A percentile compares a stretch with the other conserved stretches of the same genome.
Evolutionary conservation across 352 stramenopile species (phyloP).

Genomic region (Pythium phragmiticola): DNA sequence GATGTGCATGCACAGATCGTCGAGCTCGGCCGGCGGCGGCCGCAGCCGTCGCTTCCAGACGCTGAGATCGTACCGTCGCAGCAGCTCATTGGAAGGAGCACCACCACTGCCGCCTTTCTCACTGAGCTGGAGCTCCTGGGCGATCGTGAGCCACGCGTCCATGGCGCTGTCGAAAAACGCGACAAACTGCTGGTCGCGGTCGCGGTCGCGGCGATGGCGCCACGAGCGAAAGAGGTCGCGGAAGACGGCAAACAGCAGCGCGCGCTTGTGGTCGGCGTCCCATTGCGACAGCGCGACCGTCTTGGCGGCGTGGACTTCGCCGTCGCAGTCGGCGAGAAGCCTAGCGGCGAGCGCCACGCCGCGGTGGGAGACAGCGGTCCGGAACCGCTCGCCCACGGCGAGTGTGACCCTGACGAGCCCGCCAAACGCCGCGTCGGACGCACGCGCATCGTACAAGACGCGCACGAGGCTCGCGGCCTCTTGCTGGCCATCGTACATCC

Average conservation of each 20-base stretch:
- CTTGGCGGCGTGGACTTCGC: slow-evolving; percentile 34
- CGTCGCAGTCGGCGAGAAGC: slow-evolving; percentile 36
- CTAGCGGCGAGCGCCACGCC: slow-evolving; percentile 44
- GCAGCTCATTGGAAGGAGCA: slow-evolving; percentile 20
- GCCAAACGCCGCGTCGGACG: slow-evolving; percentile 59
- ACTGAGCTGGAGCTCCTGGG: slow-evolving; percentile 46
- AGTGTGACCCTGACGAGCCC: slow-evolving; percentile 62
- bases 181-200: slow-evolving; percentile 35
- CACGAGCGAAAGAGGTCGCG: slow-evolving; percentile 43
- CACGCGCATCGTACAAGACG: slow-evolving; percentile 59
- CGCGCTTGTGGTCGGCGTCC: slow-evolving; percentile 43
- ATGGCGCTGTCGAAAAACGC: slow-evolving; percentile 68
- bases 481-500: slow-evolving; percentile 70
- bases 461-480: slow-evolving; percentile 60
- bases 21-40: slow-evolving; percentile 42
- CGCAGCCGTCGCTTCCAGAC: slow-evolving; percentile 66
- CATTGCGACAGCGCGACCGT: slow-evolving; percentile 33
- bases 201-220: slow-evolving; percentile 24
- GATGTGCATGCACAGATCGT: slow-evolving; percentile 71
- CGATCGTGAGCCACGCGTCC: slow-evolving; percentile 59
- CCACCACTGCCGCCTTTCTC: background rate
- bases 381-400: slow-evolving; percentile 45
- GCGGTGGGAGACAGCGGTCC: slow-evolving; percentile 35
- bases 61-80: slow-evolving; percentile 62
- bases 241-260: slow-evolving; percentile 49